Conservation (phyloP, 1,284 basidiomycete species). For the Sanghuangporus weigelae region DNA sequence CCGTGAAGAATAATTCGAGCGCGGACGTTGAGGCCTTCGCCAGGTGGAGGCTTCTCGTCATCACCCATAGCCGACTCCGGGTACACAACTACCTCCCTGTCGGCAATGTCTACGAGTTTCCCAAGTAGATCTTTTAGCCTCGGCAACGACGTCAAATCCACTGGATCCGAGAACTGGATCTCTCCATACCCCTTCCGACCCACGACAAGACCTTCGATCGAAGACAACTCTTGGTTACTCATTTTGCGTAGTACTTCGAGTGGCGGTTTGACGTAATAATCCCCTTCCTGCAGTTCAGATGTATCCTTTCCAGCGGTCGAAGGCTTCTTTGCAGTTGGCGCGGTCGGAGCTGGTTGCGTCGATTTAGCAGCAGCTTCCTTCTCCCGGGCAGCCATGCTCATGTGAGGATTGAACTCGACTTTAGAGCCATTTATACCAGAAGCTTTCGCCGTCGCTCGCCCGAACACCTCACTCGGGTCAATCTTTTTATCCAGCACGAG, state of each 20-base stretch:
- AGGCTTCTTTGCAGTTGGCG: slow-evolving; percentile 37
- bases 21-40: slow-evolving; percentile 86
- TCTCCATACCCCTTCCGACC: slow-evolving; percentile 90
- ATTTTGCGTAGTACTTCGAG: slow-evolving; percentile 64
- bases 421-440: slow-evolving; percentile 33
- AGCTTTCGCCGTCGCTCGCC: slow-evolving; percentile 43
- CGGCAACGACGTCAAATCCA: slow-evolving; percentile 85
- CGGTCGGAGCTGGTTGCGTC: slow-evolving; percentile 23
- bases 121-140: slow-evolving; percentile 83
- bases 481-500: slow-evolving; percentile 83
- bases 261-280: slow-evolving; percentile 85
- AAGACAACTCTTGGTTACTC: slow-evolving; percentile 67
- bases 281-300: slow-evolving; percentile 64
- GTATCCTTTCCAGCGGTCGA: slow-evolving; percentile 13
- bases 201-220: slow-evolving; percentile 74
- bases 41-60: slow-evolving; percentile 64
- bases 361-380: slow-evolving; percentile 45
- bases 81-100: slow-evolving; percentile 92
- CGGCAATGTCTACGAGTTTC: slow-evolving; percentile 84
- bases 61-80: slow-evolving; percentile 79
- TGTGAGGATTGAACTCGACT: slow-evolving; percentile 65
- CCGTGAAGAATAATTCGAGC: slow-evolving; percentile 77
- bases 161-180: slow-evolving; percentile 86
- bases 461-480: slow-evolving; percentile 64
- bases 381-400: slow-evolving; percentile 68